Evolutionary conservation across 179 eudicot species (phyloP), one percentile per base, ranked within the genome.

Genomic region (Silene vulgaris): DNA sequence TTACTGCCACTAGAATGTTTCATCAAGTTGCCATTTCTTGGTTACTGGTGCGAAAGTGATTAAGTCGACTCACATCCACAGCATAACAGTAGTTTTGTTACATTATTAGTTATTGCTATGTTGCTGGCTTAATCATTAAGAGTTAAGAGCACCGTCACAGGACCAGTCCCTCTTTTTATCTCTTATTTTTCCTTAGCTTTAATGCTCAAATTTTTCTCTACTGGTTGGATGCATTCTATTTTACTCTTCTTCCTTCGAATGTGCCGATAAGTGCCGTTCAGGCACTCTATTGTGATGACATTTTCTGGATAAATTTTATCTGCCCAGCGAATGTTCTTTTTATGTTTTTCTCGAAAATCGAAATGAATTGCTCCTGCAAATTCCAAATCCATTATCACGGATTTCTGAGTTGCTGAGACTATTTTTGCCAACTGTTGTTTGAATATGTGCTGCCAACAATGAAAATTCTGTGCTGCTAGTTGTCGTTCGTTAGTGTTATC

Each of bases 381-480:
- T 73, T 8, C 32, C 19, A 16, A n/a, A 29, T 29, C 9, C 69
- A n/a, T 19, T 75, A 57, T 69, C 63, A 50, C 30, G 9, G 30
- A 11, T 62, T 4, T 26, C 52, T 30, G 16, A 30, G n/a, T 50
- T 50, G 57, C 32, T 61, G 56, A 61, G 2, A 45, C 71, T 1
- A 65, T 45, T 75, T 75, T 26, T 43, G 4, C 63, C n/a, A 45
- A 9, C 29, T 35, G 45, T 37, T 37, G 37, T 32, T 32, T 37
- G 45, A 37, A 37, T 37, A 1, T 65, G 8, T 71, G 48, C 30
- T 32, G 59, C 52, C 70, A 71, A 40, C 32, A 69, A 21, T 63
- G 70, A 62, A 48, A 20, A 59, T 78, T 66, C 29, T 29, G 21
- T 75, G 48, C 67, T 61, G 74, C 17, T 63, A 19, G 56, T 35